These are phyloP conservation scores for Colletotrichum echinochloae DNA, from an alignment of 2,329 filamentous ascomycete genomes.

Conservation along the genomic window DNA sequence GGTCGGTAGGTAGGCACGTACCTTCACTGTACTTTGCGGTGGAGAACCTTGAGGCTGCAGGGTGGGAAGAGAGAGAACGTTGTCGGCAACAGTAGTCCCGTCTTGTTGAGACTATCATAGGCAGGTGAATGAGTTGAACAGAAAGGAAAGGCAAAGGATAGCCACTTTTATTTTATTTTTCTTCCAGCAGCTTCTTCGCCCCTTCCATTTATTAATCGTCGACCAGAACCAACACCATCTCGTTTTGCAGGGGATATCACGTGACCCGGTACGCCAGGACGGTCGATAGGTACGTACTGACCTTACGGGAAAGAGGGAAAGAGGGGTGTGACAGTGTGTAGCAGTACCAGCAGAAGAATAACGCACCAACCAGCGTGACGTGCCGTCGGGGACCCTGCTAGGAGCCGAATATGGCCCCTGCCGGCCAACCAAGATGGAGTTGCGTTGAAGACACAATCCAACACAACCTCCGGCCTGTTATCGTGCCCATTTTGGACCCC, in stretches of 20 bases:
- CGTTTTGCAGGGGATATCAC: neutral
- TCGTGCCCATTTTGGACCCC: conserved; percentile 15
- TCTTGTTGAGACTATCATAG: neutral
- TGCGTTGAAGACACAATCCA: conserved; percentile 10
- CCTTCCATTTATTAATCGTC: conserved; percentile 1
- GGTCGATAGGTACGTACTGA: neutral
- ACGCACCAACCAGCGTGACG: conserved; percentile 27
- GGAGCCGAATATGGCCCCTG: conserved; percentile 24
- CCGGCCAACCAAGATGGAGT: neutral
- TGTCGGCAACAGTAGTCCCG: neutral
- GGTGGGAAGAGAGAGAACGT: neutral
- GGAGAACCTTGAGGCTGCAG: neutral
- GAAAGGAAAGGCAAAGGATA: neutral
- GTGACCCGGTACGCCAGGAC: neutral
- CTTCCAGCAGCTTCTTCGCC: neutral
- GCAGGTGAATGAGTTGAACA: neutral
- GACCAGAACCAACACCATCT: neutral
- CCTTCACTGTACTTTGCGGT: neutral
- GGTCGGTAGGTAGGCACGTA: neutral
- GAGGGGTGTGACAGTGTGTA: too few species aligned
- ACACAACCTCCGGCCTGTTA: neutral
- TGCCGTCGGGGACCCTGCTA: conserved; percentile 7
- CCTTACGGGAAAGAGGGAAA: neutral
- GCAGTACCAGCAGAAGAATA: too few species aligned
- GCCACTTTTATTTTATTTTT: conserved; percentile 16